A percentile compares a stretch with the other conserved stretches of the same genome.
Conservation (phyloP, 192 early-diverging fungal genomes). For the Podila verticillata region DNA sequence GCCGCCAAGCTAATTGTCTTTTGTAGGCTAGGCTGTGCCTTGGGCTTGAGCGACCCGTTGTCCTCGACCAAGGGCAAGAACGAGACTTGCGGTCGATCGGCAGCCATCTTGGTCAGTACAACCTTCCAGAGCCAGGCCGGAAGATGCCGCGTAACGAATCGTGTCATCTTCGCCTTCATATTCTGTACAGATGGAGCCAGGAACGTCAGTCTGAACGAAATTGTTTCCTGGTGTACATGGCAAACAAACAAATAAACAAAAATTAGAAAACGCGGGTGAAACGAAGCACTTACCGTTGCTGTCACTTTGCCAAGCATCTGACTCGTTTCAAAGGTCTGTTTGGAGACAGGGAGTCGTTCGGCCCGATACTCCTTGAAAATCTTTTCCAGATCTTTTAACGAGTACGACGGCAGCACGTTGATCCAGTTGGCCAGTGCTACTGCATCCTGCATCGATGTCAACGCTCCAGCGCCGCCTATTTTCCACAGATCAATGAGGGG, state of each 20-base stretch:
- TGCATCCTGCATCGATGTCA: conserved; percentile 1
- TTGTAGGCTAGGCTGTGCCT: not conserved
- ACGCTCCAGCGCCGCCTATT: not conserved
- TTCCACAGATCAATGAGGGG: not conserved
- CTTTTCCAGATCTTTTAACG: not conserved
- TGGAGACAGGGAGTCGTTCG: not conserved
- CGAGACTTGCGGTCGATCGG: not conserved
- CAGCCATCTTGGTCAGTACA: not conserved
- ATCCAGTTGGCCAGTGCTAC: conserved; percentile 11
- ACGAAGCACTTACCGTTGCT: not conserved
- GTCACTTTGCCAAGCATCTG: not conserved
- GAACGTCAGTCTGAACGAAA: not conserved
- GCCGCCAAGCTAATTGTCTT: not conserved
- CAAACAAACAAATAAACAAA: not conserved
- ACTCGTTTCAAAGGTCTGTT: not conserved
- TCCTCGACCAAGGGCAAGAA: conserved; percentile 6
- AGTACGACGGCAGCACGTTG: conserved; percentile 4
- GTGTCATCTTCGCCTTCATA: not conserved
- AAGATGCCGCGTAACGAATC: conserved; percentile 3
- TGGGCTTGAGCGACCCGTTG: not conserved
- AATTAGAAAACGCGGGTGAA: not conserved
- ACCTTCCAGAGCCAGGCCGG: conserved; percentile 2
- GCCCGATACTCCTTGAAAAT: conserved; percentile 9
- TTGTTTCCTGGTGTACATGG: not conserved
- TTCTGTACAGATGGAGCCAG: not conserved